These are phyloP conservation scores for Candolleomyces efflorescens DNA, from an alignment of 768 basidiomycete species.

Conservation along the genomic window DNA sequence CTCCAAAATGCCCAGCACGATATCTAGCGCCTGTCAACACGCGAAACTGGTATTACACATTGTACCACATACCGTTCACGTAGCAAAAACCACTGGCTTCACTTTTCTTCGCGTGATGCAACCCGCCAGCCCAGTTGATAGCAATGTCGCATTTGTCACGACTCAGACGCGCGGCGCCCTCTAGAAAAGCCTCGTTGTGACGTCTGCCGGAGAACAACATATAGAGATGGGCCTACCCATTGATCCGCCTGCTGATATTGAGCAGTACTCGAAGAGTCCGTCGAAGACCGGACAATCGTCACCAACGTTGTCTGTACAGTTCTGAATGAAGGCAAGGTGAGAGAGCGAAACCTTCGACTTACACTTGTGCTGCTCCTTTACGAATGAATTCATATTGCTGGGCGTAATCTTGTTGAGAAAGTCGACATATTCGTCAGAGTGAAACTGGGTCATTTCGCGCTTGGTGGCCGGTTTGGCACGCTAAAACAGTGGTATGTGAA, in stretches of 20 bases:
- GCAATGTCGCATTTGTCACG: conserved; percentile 99
- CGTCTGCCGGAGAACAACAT: conserved; percentile 1
- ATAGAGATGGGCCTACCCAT: conserved; percentile 67
- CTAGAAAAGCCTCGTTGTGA: conserved; percentile 35
- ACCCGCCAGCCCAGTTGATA: conserved; percentile 97
- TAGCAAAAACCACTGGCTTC: conserved; percentile 99
- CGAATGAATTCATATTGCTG: conserved; percentile 89
- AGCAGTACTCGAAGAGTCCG: conserved; percentile 97
- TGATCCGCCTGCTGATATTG: conserved; percentile 98
- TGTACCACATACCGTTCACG: conserved; percentile 71
- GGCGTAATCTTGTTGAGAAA: conserved; percentile 93
- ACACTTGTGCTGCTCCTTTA: conserved; percentile 98
- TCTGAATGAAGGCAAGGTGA: neutral
- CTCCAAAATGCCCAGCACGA: conserved; percentile 95
- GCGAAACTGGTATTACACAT: neutral
- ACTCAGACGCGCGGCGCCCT: conserved; percentile 94
- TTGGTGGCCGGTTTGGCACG: conserved; percentile 99
- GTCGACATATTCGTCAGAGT: conserved; percentile 98
- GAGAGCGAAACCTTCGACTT: conserved; percentile 15
- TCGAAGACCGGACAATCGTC: conserved; percentile 99
- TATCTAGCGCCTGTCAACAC: conserved; percentile 53
- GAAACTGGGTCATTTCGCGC: conserved; percentile 99
- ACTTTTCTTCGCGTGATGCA: conserved; percentile 98
- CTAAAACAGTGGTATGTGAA: conserved; percentile 35
- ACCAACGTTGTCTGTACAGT: conserved; percentile 83